Percentiles rank a stretch among this genome's conserved stretches.
phyloP scores from a whole-genome alignment of 1,284 basidiomycete species.

The Trametes polyzona region DNA sequence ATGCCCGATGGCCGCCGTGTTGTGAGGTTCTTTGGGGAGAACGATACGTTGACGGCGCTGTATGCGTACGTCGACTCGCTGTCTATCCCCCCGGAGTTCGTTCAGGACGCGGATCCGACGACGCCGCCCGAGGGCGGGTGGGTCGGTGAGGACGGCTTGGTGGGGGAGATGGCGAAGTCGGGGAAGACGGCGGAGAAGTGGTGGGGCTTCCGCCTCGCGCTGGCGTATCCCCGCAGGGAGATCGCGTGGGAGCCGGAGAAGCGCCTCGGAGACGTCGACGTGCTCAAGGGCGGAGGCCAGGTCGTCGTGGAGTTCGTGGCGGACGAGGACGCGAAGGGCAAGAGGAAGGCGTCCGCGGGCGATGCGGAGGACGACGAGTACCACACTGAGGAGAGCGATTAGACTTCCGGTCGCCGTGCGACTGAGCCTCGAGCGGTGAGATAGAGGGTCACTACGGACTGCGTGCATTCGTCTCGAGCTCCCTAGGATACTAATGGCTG shows the following conservation, averaged over 20 bases:
- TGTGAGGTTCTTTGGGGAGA: constrained; percentile 58
- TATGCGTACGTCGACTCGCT: constrained; percentile 73
- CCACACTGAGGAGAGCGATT: constrained; percentile 64
- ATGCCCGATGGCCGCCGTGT: constrained; percentile 67
- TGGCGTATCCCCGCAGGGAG: constrained; percentile 72
- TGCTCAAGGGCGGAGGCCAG: constrained; percentile 66
- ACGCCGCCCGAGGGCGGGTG: constrained; percentile 40
- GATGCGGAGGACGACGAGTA: constrained; percentile 56
- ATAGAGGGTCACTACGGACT: background rate
- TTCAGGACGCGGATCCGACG: constrained; percentile 46
- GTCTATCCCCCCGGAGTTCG: constrained; percentile 43
- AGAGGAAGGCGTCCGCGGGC: constrained; percentile 19
- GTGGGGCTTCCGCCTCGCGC: constrained; percentile 75
- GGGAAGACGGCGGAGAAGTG: constrained; percentile 46
- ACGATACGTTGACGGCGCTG: constrained; percentile 59
- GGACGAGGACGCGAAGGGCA: constrained; percentile 26
- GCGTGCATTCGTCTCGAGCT: background rate
- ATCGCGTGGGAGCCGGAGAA: constrained; percentile 54
- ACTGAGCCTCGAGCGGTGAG: background rate
- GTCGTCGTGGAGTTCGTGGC: constrained; percentile 68
- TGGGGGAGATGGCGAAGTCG: constrained; percentile 41
- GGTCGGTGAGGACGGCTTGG: constrained; percentile 44
- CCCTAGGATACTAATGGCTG: background rate
- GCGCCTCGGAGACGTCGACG: constrained; percentile 53
- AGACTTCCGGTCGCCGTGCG: background rate